Base-by-base conservation (phyloP, 441 rosid species). In the Euphorbia corollata region DNA sequence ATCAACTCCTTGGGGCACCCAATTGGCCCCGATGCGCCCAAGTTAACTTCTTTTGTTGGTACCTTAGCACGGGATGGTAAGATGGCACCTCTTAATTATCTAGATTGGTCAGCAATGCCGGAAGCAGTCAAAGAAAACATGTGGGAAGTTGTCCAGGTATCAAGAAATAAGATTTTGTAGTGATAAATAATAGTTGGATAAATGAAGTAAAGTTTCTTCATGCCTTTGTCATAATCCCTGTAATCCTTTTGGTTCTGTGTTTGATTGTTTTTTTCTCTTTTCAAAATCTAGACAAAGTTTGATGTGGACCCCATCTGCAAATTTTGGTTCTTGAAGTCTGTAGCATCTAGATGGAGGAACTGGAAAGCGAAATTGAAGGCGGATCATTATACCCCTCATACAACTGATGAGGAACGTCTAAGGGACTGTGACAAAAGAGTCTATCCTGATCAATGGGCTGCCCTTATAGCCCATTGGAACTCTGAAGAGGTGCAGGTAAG, bases 401-500 rank as follows among this genome's bases (percentile, higher is more conserved):
- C 72, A 51, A 76, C 81, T 36, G 79, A 78, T 58, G 78, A 78
- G 54, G 85, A 81, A 47, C 76, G 82, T 18, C 59, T 78, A 60
- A 71, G 64, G 64, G 76, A 73, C 65, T 11, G 61, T 56, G 69
- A 81, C 63, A 67, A 71, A 59, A 75, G 84, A 73, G 61, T 81
- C 50, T 53, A 70, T 74, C 82, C 82, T 47, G 81, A 76, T 32
- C 85, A 81, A 68, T 78, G 82, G 85, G 74, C 76, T 13, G 43
- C 64, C 61, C 82, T 81, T 56, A 10, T 81, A 27, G 59, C 72
- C 15, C 72, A 72, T 68, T 81, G 85, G 85, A 81, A 71, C 71
- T 57, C 74, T 59, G 81, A 78, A 50, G 75, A 74, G 38, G 73
- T 66, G 13, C 74, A 76, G 77, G 85, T 78, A 74, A 61, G 39